Conservation (phyloP, 2,329 filamentous ascomycete species). For the Pseudocercospora ulei region DNA sequence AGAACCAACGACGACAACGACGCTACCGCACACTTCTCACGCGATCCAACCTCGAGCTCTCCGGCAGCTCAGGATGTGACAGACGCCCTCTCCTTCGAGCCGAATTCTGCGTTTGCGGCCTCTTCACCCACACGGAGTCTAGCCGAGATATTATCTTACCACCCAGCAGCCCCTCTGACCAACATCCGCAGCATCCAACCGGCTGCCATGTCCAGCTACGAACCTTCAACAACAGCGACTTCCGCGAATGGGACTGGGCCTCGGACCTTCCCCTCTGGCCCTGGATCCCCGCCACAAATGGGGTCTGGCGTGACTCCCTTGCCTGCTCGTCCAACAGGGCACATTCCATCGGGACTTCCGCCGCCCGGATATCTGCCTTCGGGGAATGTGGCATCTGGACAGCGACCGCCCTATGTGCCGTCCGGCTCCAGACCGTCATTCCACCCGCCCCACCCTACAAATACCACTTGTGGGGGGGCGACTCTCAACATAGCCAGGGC, state of each 20-base stretch:
- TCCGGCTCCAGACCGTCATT: conserved; percentile 5
- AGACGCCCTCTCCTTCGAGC: not conserved
- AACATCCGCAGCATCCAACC: not conserved
- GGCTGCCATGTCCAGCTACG: not conserved
- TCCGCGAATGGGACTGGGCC: not conserved
- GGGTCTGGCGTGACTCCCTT: not conserved
- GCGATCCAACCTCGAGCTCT: not conserved
- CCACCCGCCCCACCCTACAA: conserved; percentile 10
- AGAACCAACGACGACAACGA: conserved; percentile 1
- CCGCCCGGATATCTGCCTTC: not conserved
- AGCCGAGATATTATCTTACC: not conserved
- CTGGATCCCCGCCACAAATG: not conserved
- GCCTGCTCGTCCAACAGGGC: not conserved
- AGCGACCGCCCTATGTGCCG: conserved; percentile 3
- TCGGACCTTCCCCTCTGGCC: not conserved
- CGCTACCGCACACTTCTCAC: conserved; percentile 1
- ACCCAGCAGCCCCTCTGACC: not conserved
- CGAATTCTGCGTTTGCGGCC: not conserved
- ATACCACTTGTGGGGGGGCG: conserved; percentile 25
- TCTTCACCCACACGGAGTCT: not conserved
- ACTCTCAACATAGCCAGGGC: conserved; percentile 33
- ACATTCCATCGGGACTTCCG: not conserved
- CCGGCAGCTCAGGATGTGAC: not conserved
- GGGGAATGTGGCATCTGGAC: conserved; percentile 1
- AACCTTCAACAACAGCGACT: not conserved